A percentile compares a stretch with the other conserved stretches of the same genome.
Evolutionary conservation across 2,329 filamentous ascomycete genomes (phyloP).

Genomic region (Aspergillus sp.): DNA sequence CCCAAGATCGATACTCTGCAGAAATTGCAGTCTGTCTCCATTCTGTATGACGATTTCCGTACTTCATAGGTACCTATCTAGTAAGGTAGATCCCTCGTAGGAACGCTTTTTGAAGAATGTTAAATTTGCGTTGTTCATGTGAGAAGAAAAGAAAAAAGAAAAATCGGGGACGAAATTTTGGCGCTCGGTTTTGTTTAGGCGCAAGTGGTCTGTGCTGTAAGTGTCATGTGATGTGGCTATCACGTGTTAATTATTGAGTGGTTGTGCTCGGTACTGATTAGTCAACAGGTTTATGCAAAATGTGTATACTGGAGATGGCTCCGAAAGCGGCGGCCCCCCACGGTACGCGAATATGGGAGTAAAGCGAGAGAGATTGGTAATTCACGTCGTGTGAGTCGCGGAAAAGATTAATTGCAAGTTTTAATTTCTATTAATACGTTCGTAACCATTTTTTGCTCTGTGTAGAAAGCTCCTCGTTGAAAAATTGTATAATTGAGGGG

Average conservation of each 20-base stretch:
- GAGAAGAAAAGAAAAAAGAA: constrained; percentile 38
- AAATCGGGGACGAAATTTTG: constrained; percentile 17
- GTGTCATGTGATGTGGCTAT: constrained; percentile 6
- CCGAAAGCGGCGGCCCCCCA: constrained; percentile 20
- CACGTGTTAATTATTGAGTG: background rate
- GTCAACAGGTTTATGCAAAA: background rate
- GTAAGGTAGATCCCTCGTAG: constrained; percentile 42
- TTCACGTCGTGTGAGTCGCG: background rate
- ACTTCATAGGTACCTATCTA: constrained; percentile 49
- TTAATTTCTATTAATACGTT: background rate
- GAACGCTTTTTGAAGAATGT: constrained; percentile 61
- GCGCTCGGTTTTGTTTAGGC: constrained; percentile 1
- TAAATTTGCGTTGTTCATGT: constrained; percentile 59
- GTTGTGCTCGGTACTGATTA: background rate
- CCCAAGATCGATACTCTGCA: constrained; percentile 55
- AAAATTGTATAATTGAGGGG: constrained; percentile 11
- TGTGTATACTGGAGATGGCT: background rate
- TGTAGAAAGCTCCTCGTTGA: background rate
- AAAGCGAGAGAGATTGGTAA: background rate
- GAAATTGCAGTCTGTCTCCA: constrained; percentile 48
- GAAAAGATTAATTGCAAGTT: background rate
- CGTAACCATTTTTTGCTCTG: background rate
- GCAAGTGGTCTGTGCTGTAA: constrained; percentile 16
- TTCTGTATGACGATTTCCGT: constrained; percentile 60
- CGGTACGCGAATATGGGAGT: background rate